Conservation (phyloP, 768 basidiomycete species). For the Termitomyces sp. region DNA sequence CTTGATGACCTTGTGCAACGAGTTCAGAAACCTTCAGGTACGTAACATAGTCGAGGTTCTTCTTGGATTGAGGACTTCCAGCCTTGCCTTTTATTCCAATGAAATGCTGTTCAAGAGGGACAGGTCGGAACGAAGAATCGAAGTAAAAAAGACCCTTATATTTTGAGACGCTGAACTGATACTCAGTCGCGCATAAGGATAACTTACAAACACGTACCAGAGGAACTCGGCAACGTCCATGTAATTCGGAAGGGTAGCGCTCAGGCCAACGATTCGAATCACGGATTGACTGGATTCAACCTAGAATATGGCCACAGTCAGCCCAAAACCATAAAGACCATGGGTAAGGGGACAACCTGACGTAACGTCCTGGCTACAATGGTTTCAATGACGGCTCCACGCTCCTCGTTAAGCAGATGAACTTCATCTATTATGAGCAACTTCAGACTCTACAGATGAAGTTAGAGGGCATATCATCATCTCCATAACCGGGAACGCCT, state of each 20-base stretch:
- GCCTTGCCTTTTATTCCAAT: slow-evolving; percentile 89
- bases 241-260: slow-evolving; percentile 96
- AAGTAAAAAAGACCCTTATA: slow-evolving; percentile 93
- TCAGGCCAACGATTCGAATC: slow-evolving; percentile 93
- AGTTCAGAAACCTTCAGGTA: slow-evolving; percentile 89
- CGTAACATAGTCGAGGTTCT: slow-evolving; percentile 82
- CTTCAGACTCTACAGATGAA: slow-evolving; percentile 67
- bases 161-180: slow-evolving; percentile 65
- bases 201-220: slow-evolving; percentile 40
- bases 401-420: slow-evolving; percentile 94
- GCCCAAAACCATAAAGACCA: not conserved
- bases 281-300: slow-evolving; percentile 96
- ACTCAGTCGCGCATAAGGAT: not conserved
- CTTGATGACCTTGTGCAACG: slow-evolving; percentile 90
- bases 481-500: slow-evolving; percentile 14
- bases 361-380: slow-evolving; percentile 95
- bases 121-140: slow-evolving; percentile 93
- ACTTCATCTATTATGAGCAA: slow-evolving; percentile 97
- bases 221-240: slow-evolving; percentile 94
- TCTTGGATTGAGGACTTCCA: slow-evolving; percentile 62
- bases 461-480: not conserved
- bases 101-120: slow-evolving; percentile 97
- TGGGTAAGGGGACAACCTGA: slow-evolving; percentile 45
- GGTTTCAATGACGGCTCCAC: slow-evolving; percentile 96
- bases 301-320: slow-evolving; percentile 28